phyloP scores from a whole-genome alignment of 345 rosid species.

The Aquilaria sinensis region DNA sequence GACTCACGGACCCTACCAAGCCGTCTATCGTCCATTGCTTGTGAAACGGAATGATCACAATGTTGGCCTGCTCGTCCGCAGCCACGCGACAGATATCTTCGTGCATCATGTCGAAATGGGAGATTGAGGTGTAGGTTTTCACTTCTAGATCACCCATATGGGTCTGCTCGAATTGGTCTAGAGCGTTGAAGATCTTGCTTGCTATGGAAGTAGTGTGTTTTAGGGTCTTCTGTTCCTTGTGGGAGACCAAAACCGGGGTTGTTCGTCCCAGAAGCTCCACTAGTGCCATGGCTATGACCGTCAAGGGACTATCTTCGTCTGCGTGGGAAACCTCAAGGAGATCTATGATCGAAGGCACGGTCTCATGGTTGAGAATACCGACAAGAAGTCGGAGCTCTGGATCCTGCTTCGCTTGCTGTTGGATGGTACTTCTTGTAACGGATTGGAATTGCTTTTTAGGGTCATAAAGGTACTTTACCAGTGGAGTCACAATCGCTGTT shows the following conservation, averaged over 20 bases:
- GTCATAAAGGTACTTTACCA: slow-evolving; percentile 19
- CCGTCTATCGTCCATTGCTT: neutral
- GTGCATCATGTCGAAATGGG: neutral
- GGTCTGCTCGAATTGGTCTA: neutral
- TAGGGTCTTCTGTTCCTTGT: slow-evolving; percentile 24
- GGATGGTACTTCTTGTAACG: slow-evolving; percentile 24
- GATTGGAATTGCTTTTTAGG: slow-evolving; percentile 25
- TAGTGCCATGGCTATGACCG: slow-evolving; percentile 12
- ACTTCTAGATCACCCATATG: neutral
- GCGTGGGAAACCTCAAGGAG: slow-evolving; percentile 27
- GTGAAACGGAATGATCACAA: neutral
- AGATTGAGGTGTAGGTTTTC: neutral
- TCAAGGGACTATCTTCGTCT: slow-evolving; percentile 3
- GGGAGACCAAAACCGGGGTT: slow-evolving; percentile 19
- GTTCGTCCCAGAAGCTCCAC: slow-evolving; percentile 16
- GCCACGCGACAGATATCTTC: neutral
- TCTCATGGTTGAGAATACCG: slow-evolving; percentile 28
- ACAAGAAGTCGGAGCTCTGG: slow-evolving; percentile 27
- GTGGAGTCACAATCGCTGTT: slow-evolving; percentile 14
- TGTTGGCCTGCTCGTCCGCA: neutral
- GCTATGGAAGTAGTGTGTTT: slow-evolving; percentile 4
- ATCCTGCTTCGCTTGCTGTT: slow-evolving; percentile 13
- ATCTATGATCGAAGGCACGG: slow-evolving; percentile 21
- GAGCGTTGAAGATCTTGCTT: slow-evolving; percentile 3
- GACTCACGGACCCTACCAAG: neutral